These are phyloP conservation scores for Pochonia chlamydosporia DNA, from an alignment of 2,329 filamentous ascomycete species.

Conservation along the genomic window DNA sequence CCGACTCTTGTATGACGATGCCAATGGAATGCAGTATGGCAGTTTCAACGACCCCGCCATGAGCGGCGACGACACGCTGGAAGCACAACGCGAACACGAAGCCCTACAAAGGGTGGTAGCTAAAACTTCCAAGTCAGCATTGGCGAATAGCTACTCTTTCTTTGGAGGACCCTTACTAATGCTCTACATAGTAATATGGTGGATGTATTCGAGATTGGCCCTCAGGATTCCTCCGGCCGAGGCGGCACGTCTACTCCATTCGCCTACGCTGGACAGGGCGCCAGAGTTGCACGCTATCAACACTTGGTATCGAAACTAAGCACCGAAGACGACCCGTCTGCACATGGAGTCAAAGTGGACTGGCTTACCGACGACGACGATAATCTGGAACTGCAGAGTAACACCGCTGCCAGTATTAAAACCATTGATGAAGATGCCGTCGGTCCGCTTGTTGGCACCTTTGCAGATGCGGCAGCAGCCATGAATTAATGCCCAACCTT, in stretches of 20 bases:
- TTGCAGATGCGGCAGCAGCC: constrained; percentile 52
- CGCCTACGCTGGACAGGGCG: constrained; percentile 48
- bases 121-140: constrained; percentile 53
- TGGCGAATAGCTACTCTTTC: not conserved
- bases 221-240: constrained; percentile 37
- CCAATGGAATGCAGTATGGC: constrained; percentile 53
- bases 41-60: constrained; percentile 54
- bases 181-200: constrained; percentile 53
- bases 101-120: constrained; percentile 59
- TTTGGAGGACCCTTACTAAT: not conserved
- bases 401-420: constrained; percentile 26
- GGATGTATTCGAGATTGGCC: constrained; percentile 61
- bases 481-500: constrained; percentile 30
- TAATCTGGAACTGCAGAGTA: constrained; percentile 35
- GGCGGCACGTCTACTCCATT: constrained; percentile 33
- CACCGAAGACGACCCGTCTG: constrained; percentile 32
- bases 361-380: constrained; percentile 49
- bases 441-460: constrained; percentile 50
- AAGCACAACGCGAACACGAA: constrained; percentile 59
- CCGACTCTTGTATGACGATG: constrained; percentile 55
- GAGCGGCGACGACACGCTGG: constrained; percentile 52
- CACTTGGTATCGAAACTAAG: constrained; percentile 56
- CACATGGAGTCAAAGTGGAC: constrained; percentile 45
- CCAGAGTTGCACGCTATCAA: constrained; percentile 53
- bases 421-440: constrained; percentile 27